phyloP scores from a whole-genome alignment of 1,284 basidiomycete species.

The Melampsora americana region DNA sequence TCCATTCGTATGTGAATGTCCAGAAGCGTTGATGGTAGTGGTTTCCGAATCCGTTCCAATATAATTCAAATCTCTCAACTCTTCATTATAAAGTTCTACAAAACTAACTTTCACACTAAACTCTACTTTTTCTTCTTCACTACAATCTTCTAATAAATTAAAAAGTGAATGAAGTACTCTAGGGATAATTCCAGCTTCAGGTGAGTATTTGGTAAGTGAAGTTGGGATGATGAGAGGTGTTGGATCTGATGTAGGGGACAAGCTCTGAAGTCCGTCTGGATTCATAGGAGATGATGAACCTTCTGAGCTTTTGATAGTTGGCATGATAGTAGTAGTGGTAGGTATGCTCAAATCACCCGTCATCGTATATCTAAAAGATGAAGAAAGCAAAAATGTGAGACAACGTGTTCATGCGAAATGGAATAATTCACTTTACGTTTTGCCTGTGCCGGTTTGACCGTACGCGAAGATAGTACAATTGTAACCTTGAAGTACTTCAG shows the following conservation, averaged over 20 bases:
- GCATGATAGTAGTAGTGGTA: constrained; percentile 45
- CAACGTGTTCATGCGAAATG: background rate
- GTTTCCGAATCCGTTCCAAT: background rate
- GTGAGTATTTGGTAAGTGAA: constrained; percentile 73
- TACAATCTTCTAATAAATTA: constrained; percentile 67
- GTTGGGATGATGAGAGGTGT: constrained; percentile 50
- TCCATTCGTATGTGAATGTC: constrained; percentile 69
- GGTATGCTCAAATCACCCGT: constrained; percentile 42
- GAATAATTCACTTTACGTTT: constrained; percentile 61
- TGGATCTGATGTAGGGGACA: constrained; percentile 60
- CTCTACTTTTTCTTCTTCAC: constrained; percentile 59
- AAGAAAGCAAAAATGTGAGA: background rate
- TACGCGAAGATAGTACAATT: constrained; percentile 99
- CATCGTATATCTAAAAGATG: constrained; percentile 38
- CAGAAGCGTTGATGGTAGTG: constrained; percentile 45
- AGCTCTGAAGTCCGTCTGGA: background rate
- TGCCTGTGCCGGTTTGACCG: constrained; percentile 97
- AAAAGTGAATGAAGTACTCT: constrained; percentile 90
- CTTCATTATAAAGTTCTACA: constrained; percentile 98
- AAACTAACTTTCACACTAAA: constrained; percentile 92
- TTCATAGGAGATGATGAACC: background rate
- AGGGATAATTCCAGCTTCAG: constrained; percentile 95
- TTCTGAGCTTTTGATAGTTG: constrained; percentile 29
- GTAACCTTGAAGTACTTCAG: constrained; percentile 89
- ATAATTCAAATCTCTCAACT: constrained; percentile 82